Evolutionary conservation across 805 yeast species (phyloP).

Genomic region (Diddensiella caesifluorescens): DNA sequence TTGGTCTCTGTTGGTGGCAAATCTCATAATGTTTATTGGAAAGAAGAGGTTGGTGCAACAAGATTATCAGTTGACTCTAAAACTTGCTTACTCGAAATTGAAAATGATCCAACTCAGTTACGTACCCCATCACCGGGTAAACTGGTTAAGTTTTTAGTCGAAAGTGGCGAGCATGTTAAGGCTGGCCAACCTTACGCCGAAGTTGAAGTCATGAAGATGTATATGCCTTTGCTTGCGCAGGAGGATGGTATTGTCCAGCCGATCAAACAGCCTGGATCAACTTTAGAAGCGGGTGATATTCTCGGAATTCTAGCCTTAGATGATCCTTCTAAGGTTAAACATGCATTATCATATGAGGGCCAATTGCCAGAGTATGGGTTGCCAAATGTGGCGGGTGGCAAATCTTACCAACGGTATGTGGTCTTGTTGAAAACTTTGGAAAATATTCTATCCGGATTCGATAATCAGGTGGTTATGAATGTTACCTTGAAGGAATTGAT

Average conservation of each 20-base stretch:
- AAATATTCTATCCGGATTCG: slow-evolving; percentile 85
- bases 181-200: slow-evolving; percentile 96
- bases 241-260: slow-evolving; percentile 91
- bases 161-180: slow-evolving; percentile 86
- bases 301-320: slow-evolving; percentile 91
- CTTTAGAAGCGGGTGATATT: slow-evolving; percentile 93
- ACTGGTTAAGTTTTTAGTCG: slow-evolving; percentile 86
- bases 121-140: slow-evolving; percentile 99
- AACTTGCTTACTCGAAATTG: slow-evolving; percentile 89
- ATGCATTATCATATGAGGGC: slow-evolving; percentile 92
- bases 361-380: slow-evolving; percentile 85
- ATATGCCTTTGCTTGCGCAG: slow-evolving; percentile 92
- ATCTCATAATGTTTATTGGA: slow-evolving; percentile 95
- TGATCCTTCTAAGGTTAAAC: slow-evolving; percentile 96
- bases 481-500: slow-evolving; percentile 69
- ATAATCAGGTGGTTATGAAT: slow-evolving; percentile 91
- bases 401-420: slow-evolving; percentile 71
- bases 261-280: slow-evolving; percentile 97
- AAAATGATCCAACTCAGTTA: slow-evolving; percentile 97
- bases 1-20: slow-evolving; percentile 84
- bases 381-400: slow-evolving; percentile 76
- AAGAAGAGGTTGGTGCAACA: slow-evolving; percentile 94
- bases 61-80: slow-evolving; percentile 92
- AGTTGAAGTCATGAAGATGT: slow-evolving; percentile 99
- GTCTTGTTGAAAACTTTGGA: slow-evolving; percentile 54